Evolutionary conservation across 768 basidiomycete species (phyloP).

Genomic region (Rhodocollybia butyracea): DNA sequence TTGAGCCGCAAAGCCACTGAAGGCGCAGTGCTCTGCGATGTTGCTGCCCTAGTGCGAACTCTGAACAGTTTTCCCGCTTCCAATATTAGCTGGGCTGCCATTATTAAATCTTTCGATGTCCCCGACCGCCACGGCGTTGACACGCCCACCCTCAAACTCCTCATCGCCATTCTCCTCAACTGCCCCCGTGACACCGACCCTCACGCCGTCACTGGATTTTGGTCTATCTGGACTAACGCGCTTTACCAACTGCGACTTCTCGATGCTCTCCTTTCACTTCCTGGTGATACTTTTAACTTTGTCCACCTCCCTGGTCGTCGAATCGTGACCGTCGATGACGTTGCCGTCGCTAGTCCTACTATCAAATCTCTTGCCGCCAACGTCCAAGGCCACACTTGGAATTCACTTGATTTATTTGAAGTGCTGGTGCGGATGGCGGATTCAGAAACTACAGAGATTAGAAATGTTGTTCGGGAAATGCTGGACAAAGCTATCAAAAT

Average conservation of each 20-base stretch:
- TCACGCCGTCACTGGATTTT: slow-evolving; percentile 83
- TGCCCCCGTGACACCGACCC: slow-evolving; percentile 72
- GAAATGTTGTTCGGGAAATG: slow-evolving; percentile 81
- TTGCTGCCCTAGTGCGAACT: slow-evolving; percentile 69
- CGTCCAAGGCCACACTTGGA: slow-evolving; percentile 93
- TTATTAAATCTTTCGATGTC: slow-evolving; percentile 85
- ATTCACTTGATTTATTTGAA: slow-evolving; percentile 87
- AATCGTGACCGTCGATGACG: slow-evolving; percentile 87
- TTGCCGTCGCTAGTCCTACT: slow-evolving; percentile 80
- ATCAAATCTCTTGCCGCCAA: slow-evolving; percentile 89
- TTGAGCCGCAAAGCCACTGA: slow-evolving; percentile 70
- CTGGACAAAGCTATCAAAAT: slow-evolving; percentile 91
- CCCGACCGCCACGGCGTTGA: slow-evolving; percentile 82
- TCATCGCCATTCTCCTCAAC: slow-evolving; percentile 85
- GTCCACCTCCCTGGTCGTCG: slow-evolving; percentile 80
- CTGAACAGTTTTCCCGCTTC: slow-evolving; percentile 69
- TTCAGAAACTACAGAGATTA: slow-evolving; percentile 67
- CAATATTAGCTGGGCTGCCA: slow-evolving; percentile 73
- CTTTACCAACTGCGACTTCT: slow-evolving; percentile 83
- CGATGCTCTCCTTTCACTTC: slow-evolving; percentile 83
- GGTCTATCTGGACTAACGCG: slow-evolving; percentile 82
- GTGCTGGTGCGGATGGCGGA: slow-evolving; percentile 80
- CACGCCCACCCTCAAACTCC: slow-evolving; percentile 82
- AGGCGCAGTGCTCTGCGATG: slow-evolving; percentile 70
- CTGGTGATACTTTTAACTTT: slow-evolving; percentile 91